Evolutionary conservation across 257 asterid species (phyloP).

Genomic region (Jacaranda copaia): DNA sequence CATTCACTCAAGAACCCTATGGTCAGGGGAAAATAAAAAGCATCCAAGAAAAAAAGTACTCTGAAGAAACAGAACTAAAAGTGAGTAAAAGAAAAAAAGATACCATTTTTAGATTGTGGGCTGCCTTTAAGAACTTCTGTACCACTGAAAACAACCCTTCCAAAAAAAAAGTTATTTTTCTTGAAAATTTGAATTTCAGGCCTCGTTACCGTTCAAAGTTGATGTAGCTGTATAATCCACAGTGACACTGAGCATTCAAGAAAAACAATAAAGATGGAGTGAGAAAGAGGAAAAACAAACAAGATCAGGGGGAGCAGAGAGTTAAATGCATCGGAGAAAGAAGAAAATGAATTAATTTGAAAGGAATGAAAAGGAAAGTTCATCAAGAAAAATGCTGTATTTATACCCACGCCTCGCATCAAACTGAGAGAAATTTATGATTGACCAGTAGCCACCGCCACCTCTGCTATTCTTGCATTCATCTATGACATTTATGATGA

Average conservation of each 20-base stretch:
- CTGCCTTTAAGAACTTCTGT: slow-evolving; percentile 10
- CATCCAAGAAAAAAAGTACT: slow-evolving; percentile 1
- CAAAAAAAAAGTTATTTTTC: not conserved
- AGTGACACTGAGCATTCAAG: slow-evolving; percentile 38
- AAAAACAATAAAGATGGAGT: slow-evolving; percentile 29
- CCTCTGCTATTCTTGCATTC: not conserved
- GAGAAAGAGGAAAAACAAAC: slow-evolving; percentile 23
- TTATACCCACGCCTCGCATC: slow-evolving; percentile 35
- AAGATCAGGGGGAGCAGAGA: not conserved
- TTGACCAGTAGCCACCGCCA: slow-evolving; percentile 39
- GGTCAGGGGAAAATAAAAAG: slow-evolving; percentile 21
- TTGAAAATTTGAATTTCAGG: slow-evolving; percentile 10
- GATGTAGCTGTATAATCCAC: slow-evolving; percentile 29
- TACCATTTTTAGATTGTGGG: slow-evolving; percentile 38
- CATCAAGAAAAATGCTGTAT: slow-evolving; percentile 14
- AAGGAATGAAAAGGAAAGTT: slow-evolving; percentile 23
- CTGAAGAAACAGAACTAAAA: slow-evolving; percentile 21
- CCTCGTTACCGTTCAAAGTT: slow-evolving; percentile 26
- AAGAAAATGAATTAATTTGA: slow-evolving; percentile 14
- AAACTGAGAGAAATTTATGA: slow-evolving; percentile 36
- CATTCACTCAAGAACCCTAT: slow-evolving; percentile 16
- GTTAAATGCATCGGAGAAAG: not conserved
- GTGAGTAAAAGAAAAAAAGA: slow-evolving; percentile 27
- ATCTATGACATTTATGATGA: too few species aligned
- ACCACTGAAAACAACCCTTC: slow-evolving; percentile 10